A percentile compares a stretch with the other conserved stretches of the same genome.
Conservation (phyloP, 2,329 filamentous ascomycete species). For the Diplodia corticola region DNA sequence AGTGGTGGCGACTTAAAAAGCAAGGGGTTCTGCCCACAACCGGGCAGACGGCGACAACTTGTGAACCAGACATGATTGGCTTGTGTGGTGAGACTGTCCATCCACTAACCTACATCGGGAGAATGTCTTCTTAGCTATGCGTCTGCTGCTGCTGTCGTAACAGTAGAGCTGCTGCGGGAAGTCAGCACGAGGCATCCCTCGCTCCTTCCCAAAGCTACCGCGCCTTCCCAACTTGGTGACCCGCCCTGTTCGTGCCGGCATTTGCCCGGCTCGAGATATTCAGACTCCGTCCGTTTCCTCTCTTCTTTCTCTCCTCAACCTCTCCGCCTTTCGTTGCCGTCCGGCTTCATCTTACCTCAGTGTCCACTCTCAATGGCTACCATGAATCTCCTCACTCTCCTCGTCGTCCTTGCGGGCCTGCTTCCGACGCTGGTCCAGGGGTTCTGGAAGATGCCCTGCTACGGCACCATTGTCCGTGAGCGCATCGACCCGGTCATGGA, state of each 20-base stretch:
- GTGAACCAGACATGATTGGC: too few species aligned
- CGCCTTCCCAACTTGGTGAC: not conserved
- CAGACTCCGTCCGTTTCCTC: not conserved
- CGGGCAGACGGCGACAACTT: not conserved
- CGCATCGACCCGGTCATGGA: slow-evolving; percentile 68
- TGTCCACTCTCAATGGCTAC: not conserved
- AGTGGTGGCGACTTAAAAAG: too few species aligned
- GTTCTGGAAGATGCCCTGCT: slow-evolving; percentile 39
- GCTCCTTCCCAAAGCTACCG: not conserved
- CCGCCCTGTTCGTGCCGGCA: not conserved
- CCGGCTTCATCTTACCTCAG: not conserved
- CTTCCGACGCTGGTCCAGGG: not conserved
- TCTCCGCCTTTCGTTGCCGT: not conserved
- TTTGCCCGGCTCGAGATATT: not conserved
- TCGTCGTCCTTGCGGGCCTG: not conserved
- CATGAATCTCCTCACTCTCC: not conserved
- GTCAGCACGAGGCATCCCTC: too few species aligned
- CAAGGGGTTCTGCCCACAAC: not conserved
- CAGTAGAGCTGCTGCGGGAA: too few species aligned
- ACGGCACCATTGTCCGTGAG: slow-evolving; percentile 59
- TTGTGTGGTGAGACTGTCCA: too few species aligned
- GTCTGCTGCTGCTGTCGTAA: too few species aligned
- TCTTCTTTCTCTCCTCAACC: not conserved
- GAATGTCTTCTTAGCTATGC: too few species aligned
- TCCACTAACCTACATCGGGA: too few species aligned